Percentiles rank a stretch among this genome's conserved stretches.
Evolutionary conservation across 768 basidiomycete species (phyloP).

Genomic region (Kwoniella sp.): DNA sequence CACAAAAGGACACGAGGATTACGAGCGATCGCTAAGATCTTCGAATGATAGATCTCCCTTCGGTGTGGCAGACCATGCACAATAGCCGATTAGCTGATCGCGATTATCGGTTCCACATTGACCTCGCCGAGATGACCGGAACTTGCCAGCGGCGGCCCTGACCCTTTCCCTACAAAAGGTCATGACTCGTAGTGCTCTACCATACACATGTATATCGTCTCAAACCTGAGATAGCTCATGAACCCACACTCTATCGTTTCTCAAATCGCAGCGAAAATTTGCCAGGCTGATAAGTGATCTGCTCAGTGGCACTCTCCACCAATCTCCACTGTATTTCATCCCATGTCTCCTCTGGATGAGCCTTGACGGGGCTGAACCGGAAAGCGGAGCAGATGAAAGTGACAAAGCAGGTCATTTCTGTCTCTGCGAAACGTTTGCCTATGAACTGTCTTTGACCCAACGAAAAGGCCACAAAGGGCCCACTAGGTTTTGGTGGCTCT

Average conservation of each 20-base stretch:
- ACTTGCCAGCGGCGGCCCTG: no score
- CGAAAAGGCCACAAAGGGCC: slow-evolving; percentile 25
- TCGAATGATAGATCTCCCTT: no score
- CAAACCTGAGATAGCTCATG: no score
- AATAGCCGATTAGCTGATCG: no score
- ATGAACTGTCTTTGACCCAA: slow-evolving; percentile 33
- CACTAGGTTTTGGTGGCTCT: slow-evolving; percentile 5
- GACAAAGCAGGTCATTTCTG: slow-evolving; percentile 35
- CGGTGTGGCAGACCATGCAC: no score
- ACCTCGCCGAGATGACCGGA: no score
- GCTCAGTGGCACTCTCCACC: slow-evolving; percentile 26
- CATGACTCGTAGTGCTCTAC: no score
- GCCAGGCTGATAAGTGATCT: slow-evolving; percentile 38
- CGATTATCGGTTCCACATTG: no score
- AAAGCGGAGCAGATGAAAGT: slow-evolving; percentile 18
- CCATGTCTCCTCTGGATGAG: slow-evolving; percentile 25
- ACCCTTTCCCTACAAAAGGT: no score
- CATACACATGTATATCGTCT: no score
- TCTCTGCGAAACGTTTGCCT: slow-evolving; percentile 41
- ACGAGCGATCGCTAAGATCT: no score
- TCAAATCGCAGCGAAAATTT: slow-evolving; percentile 32
- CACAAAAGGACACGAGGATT: no score
- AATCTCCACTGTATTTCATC: slow-evolving; percentile 35
- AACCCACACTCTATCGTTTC: slow-evolving; percentile 2
- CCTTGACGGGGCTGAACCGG: slow-evolving; percentile 19